Conservation (phyloP, 177 flowering plant genomes). For the Vitis hybrid region DNA sequence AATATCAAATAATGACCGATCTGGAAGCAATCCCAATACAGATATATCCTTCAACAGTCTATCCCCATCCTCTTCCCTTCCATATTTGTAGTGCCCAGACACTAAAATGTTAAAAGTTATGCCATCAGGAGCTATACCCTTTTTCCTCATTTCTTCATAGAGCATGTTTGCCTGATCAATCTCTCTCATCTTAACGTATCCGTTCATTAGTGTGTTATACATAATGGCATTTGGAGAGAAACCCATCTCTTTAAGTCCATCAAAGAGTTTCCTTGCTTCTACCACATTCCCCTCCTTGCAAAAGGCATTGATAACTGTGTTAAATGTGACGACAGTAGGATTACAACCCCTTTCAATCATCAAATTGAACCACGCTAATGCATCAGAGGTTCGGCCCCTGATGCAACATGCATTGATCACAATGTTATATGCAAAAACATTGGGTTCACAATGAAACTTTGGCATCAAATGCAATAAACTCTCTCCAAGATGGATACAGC, state of each 20-base stretch:
- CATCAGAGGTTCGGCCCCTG: conserved; percentile 49
- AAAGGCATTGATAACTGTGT: conserved; percentile 58
- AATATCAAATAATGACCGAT: conserved; percentile 47
- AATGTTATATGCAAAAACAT: conserved; percentile 65
- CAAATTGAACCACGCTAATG: conserved; percentile 38
- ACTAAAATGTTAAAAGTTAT: conserved; percentile 73
- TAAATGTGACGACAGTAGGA: conserved; percentile 60
- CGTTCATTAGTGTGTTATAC: conserved; percentile 76
- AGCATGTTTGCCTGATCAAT: conserved; percentile 53
- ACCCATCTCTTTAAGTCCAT: conserved; percentile 42
- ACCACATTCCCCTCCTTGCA: conserved; percentile 78
- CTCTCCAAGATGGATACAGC: conserved; percentile 49
- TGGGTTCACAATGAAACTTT: conserved; percentile 57
- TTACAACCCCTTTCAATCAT: conserved; percentile 62
- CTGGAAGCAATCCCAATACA: conserved; percentile 32
- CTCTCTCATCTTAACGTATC: conserved; percentile 81
- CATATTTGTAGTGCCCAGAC: conserved; percentile 64
- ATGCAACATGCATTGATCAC: conserved; percentile 68
- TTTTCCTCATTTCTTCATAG: conserved; percentile 65
- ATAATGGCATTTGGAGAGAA: conserved; percentile 41
- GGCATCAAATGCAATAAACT: conserved; percentile 65
- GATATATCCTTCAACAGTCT: conserved; percentile 49
- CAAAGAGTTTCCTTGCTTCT: conserved; percentile 61
- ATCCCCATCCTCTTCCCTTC: conserved; percentile 56
- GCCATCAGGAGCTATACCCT: conserved; percentile 65